A percentile compares a stretch with the other conserved stretches of the same genome.
Conservation (phyloP, 176 grass and related monocot genomes). For the Lolium perenne region DNA sequence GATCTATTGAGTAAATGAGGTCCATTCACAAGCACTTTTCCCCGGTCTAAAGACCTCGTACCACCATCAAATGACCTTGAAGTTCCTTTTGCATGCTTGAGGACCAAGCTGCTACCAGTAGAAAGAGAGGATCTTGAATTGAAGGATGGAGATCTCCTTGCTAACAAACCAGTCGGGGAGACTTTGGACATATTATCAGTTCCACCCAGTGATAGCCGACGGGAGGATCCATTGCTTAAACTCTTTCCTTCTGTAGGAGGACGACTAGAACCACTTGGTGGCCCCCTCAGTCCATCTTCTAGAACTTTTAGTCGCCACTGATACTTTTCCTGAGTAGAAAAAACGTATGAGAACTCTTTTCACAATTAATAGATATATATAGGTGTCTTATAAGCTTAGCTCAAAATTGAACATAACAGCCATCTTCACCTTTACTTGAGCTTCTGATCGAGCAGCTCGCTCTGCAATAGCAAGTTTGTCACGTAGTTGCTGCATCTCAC, state of each 20-base stretch:
- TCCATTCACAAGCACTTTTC: constrained; percentile 55
- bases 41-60: constrained; percentile 62
- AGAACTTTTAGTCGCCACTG: constrained; percentile 87
- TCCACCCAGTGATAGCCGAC: constrained; percentile 80
- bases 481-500: constrained; percentile 97
- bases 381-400: background rate
- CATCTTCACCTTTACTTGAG: constrained; percentile 79
- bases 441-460: constrained; percentile 81
- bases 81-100: constrained; percentile 77
- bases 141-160: constrained; percentile 85
- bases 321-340: constrained; percentile 72
- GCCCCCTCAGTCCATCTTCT: constrained; percentile 84
- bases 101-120: constrained; percentile 67
- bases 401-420: constrained; percentile 15
- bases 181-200: constrained; percentile 71
- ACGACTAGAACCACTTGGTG: constrained; percentile 61
- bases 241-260: constrained; percentile 64
- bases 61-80: constrained; percentile 95
- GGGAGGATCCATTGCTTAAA: constrained; percentile 62
- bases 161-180: constrained; percentile 51
- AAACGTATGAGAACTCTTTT: background rate
- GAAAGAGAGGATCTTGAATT: constrained; percentile 74
- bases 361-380: background rate
- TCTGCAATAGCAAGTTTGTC: constrained; percentile 91
- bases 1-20: constrained; percentile 74